A percentile compares a stretch with the other conserved stretches of the same genome.
Evolutionary conservation across 2,329 filamentous ascomycete species (phyloP).

Genomic region (Annulohypoxylon truncatum): DNA sequence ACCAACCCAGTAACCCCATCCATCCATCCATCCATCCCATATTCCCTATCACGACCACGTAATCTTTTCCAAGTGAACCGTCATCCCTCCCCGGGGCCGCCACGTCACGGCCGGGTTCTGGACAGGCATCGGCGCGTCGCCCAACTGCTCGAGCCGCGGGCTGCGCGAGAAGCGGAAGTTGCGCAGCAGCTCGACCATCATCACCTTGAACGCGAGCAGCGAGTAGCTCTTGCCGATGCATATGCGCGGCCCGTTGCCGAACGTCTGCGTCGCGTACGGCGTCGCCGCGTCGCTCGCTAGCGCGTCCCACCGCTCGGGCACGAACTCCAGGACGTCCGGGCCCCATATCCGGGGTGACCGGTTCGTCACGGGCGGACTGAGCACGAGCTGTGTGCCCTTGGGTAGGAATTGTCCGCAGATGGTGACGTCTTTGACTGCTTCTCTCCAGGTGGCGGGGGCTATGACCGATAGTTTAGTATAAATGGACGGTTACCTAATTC

Average conservation of each 20-base stretch:
- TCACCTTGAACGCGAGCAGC: conserved; percentile 31
- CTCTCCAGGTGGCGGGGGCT: conserved; percentile 31
- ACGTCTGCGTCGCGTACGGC: conserved; percentile 27
- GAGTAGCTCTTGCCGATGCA: conserved; percentile 36
- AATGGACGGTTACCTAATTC: too few species aligned
- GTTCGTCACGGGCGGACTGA: conserved; percentile 31
- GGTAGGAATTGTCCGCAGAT: conserved; percentile 34
- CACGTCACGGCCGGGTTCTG: conserved; percentile 35
- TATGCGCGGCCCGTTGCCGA: conserved; percentile 27
- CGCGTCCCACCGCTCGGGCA: conserved; percentile 30
- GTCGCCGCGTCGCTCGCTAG: conserved; percentile 16
- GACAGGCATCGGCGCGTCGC: conserved; percentile 13
- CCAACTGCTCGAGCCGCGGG: conserved; percentile 12
- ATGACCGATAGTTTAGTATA: too few species aligned
- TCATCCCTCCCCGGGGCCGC: conserved; percentile 23
- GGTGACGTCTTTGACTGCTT: conserved; percentile 26
- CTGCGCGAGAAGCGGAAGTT: conserved; percentile 29
- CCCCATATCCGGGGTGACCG: conserved; percentile 30
- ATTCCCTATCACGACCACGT: conserved; percentile 5
- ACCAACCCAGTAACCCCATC: neutral
- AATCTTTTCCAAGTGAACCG: conserved; percentile 23
- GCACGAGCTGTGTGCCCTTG: conserved; percentile 30
- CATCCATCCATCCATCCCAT: too few species aligned
- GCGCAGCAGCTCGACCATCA: conserved; percentile 30
- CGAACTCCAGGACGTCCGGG: conserved; percentile 14